A percentile compares a stretch with the other conserved stretches of the same genome.
phyloP scores from a whole-genome alignment of 2,329 filamentous ascomycete genomes.

The Calonectria henricotiae region DNA sequence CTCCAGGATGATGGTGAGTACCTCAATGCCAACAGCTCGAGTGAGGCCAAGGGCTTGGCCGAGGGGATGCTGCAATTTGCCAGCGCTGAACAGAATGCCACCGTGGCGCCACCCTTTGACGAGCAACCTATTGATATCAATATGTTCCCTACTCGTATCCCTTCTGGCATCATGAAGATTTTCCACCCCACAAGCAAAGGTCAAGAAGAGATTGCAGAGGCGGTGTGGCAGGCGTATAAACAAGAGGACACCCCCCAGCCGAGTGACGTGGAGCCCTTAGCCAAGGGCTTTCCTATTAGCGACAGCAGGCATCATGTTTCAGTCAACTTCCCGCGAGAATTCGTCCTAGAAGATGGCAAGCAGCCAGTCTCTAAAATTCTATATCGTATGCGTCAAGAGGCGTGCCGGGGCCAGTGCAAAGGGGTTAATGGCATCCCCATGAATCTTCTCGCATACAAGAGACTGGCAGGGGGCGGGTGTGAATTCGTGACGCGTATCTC shows the following conservation, averaged over 20 bases:
- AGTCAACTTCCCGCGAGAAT: no score
- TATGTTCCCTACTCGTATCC: slow-evolving; percentile 22
- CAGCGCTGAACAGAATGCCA: slow-evolving; percentile 2
- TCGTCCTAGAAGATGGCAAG: no score
- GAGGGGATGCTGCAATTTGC: slow-evolving; percentile 10
- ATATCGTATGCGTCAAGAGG: no score
- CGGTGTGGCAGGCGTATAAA: not conserved
- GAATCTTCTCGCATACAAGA: no score
- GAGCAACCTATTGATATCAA: slow-evolving; percentile 23
- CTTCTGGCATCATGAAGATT: slow-evolving; percentile 24
- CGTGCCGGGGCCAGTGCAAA: no score
- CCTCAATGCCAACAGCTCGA: not conserved
- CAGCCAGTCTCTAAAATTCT: no score
- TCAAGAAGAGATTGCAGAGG: slow-evolving; percentile 15
- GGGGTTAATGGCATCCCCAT: no score
- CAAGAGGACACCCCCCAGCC: not conserved
- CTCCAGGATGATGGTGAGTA: slow-evolving; percentile 1
- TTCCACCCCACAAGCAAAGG: slow-evolving; percentile 26
- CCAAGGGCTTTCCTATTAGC: not conserved
- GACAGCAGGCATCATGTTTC: no score
- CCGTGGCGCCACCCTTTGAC: slow-evolving; percentile 14
- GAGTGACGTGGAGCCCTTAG: not conserved
- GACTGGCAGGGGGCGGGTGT: no score
- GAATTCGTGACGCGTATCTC: no score
- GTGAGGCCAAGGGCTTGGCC: slow-evolving; percentile 8